Percentiles rank a stretch among this genome's conserved stretches.
phyloP scores from a whole-genome alignment of 306 rosid genomes.

The Ochetophila trinervis region DNA sequence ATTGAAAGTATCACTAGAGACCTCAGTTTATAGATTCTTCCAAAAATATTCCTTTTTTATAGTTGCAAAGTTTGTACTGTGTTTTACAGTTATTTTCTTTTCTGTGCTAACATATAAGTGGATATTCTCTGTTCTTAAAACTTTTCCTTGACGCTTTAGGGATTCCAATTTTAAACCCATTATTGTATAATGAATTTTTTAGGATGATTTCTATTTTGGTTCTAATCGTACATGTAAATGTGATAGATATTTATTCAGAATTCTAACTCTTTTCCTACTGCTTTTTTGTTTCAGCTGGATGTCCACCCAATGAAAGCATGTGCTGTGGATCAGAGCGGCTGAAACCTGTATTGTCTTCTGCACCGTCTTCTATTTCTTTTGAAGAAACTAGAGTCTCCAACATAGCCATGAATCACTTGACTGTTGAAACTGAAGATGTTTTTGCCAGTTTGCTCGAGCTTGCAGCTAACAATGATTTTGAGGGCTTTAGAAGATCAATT shows the following conservation, averaged over 20 bases:
- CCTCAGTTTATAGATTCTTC: too few relatives aligned
- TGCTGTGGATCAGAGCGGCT: constrained; percentile 50
- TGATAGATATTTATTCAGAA: neutral
- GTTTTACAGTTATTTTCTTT: too few relatives aligned
- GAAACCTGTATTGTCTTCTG: constrained; percentile 24
- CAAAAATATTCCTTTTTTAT: too few relatives aligned
- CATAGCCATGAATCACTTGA: constrained; percentile 64
- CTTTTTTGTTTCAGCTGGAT: constrained; percentile 30
- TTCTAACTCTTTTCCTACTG: constrained; percentile 6
- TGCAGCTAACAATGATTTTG: constrained; percentile 74
- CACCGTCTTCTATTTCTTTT: constrained; percentile 18
- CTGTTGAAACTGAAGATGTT: constrained; percentile 73
- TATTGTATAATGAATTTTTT: neutral
- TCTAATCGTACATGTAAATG: neutral
- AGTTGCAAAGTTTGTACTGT: too few relatives aligned
- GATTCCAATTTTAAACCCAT: neutral
- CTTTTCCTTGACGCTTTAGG: too few relatives aligned
- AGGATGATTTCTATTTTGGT: neutral
- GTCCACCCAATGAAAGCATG: constrained; percentile 48
- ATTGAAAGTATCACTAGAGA: too few relatives aligned
- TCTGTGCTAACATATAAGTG: neutral
- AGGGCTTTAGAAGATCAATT: constrained; percentile 58
- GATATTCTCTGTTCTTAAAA: too few relatives aligned
- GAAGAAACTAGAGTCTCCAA: constrained; percentile 19
- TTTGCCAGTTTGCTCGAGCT: constrained; percentile 81